phyloP scores from a whole-genome alignment of 257 asterid genomes.

The Scutellaria barbata region DNA sequence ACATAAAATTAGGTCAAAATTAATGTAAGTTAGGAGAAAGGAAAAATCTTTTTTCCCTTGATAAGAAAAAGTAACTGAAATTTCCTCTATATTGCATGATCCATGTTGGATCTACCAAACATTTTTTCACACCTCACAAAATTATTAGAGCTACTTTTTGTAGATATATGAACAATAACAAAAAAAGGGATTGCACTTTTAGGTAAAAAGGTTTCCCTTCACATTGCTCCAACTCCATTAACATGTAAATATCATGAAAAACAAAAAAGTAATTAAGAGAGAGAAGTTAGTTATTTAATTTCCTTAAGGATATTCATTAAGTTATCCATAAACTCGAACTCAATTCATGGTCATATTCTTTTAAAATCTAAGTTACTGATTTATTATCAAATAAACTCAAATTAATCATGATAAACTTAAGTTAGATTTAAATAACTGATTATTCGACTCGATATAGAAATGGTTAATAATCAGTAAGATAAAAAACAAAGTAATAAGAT shows the following conservation, averaged over 20 bases:
- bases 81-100: conserved; percentile 35
- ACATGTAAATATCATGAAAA: conserved; percentile 6
- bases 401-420: no score
- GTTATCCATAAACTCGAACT: no score
- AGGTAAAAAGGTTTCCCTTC: conserved; percentile 30
- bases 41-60: conserved; percentile 12
- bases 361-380: no score
- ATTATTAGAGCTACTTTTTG: conserved; percentile 21
- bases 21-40: conserved; percentile 37
- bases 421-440: background rate
- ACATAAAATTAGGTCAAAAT: conserved; percentile 39
- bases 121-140: conserved; percentile 25
- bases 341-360: no score
- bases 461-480: conserved; percentile 9
- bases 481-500: background rate
- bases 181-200: conserved; percentile 33
- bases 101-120: conserved; percentile 47
- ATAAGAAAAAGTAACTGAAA: conserved; percentile 36
- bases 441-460: background rate
- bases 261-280: no score
- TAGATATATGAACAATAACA: background rate
- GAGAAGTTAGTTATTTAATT: no score
- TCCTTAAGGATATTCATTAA: no score
- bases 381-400: no score
- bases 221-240: conserved; percentile 23